Evolutionary conservation across 345 rosid genomes (phyloP).

Genomic region (Populus alba): DNA sequence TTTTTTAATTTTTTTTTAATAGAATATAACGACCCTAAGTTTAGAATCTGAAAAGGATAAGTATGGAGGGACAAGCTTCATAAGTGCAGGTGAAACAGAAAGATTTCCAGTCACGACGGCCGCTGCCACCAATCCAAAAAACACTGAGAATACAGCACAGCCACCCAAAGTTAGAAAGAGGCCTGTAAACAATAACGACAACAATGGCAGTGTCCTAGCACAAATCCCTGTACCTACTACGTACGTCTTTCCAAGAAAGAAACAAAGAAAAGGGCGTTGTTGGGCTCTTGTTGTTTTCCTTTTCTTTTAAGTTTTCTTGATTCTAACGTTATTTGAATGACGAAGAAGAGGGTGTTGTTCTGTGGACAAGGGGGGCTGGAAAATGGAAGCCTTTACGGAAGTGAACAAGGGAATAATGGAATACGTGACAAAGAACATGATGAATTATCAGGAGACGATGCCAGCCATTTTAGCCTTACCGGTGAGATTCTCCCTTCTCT

Average conservation of each 20-base stretch:
- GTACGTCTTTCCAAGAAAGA: neutral
- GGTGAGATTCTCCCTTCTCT: constrained; percentile 71
- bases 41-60: neutral
- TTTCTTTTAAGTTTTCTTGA: neutral
- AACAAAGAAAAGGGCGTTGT: neutral
- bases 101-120: neutral
- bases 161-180: neutral
- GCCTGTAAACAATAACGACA: neutral
- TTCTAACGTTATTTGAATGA: neutral
- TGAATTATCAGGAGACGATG: constrained; percentile 38
- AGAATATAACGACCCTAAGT: too few relatives aligned
- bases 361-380: neutral
- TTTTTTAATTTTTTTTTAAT: too few relatives aligned
- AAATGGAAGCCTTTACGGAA: neutral
- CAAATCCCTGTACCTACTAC: neutral
- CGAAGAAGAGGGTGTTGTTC: constrained; percentile 2
- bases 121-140: too few relatives aligned
- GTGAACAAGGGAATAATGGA: neutral
- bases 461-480: constrained; percentile 56
- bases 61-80: neutral
- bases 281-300: neutral
- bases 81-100: neutral
- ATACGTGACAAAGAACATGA: constrained; percentile 15
- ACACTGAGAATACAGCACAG: neutral
- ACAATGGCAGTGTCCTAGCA: neutral